phyloP scores from a whole-genome alignment of 768 basidiomycete species.

The Suillus fuscotomentosus region DNA sequence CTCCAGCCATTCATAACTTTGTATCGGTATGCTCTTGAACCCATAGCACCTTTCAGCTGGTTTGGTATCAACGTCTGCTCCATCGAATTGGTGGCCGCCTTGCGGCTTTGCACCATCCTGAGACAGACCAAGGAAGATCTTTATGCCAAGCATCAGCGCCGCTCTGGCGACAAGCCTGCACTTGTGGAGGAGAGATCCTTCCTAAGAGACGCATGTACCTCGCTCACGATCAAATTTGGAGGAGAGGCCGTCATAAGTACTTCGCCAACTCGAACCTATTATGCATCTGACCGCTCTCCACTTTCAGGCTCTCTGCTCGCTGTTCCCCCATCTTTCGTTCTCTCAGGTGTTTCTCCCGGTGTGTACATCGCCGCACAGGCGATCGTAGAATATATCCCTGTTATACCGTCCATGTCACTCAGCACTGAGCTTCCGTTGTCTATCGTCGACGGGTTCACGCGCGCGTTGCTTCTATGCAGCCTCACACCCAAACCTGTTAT shows the following conservation, averaged over 20 bases:
- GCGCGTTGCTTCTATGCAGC: constrained; percentile 75
- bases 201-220: constrained; percentile 53
- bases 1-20: constrained; percentile 43
- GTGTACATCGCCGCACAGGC: constrained; percentile 64
- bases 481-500: constrained; percentile 71
- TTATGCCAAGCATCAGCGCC: constrained; percentile 40
- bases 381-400: constrained; percentile 59
- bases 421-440: constrained; percentile 69
- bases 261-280: constrained; percentile 19
- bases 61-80: constrained; percentile 58
- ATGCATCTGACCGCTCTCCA: neutral
- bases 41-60: constrained; percentile 67
- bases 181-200: constrained; percentile 53
- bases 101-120: constrained; percentile 68
- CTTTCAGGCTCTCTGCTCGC: constrained; percentile 59
- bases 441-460: constrained; percentile 74
- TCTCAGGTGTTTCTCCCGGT: constrained; percentile 61
- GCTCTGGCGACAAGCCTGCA: constrained; percentile 29
- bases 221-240: constrained; percentile 70
- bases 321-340: constrained; percentile 73
- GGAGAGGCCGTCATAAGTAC: constrained; percentile 69
- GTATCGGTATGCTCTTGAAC: constrained; percentile 53
- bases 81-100: constrained; percentile 66
- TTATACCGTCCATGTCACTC: constrained; percentile 49
- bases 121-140: constrained; percentile 62